Base-by-base conservation (phyloP, 768 basidiomycete genomes). In the Rubroboletus pulcherrimus region DNA sequence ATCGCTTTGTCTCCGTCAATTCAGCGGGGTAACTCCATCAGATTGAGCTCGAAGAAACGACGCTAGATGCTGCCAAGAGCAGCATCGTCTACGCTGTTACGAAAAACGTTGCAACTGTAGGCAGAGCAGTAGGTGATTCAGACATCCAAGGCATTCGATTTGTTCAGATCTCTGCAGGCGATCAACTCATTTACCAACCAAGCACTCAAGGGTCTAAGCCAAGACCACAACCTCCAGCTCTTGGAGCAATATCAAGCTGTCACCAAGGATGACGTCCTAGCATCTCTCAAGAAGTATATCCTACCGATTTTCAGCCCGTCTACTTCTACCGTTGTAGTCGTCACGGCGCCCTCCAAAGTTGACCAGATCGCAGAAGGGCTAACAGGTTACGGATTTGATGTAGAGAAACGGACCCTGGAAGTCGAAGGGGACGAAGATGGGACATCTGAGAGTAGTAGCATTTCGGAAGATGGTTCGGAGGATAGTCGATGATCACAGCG, bases 41-140 rank as follows among this genome's bases (percentile, higher is more conserved):
- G 94, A 83, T 96, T 62, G 78, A 81, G 39, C 75, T 99, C 9
- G 89, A 93, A 38, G 80, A 86, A 51, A 87, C 89, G 0, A 84
- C 85, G 9, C 73, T 98, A 37, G 94, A 98, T 62, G 89, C 91
- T 0, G 92, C 94, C 5, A 93, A 96, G 76, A 94, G 91, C 60
- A 89, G 85, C 46, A 87, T 97, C 59, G 94, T 97, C 5, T 98
- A 86, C 64, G 78, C 79, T 8, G 87, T 94, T 10, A 84, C 94
- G 0, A 84, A 84, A 65, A 78, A 80, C 43, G 89, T 96, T 21
- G 87, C 93, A 19, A 96, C 93, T 4, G 84, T 91, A 30, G 82
- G 83, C n/a, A 82, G 87, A 62, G 96, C 96, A 41, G 95, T 94
- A 72, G 69, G 87, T 73, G 34, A 24, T 44, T 37, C 40, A 45